Evolutionary conservation across 2,329 filamentous ascomycete genomes (phyloP).

Genomic region (Cladosporium sp.): DNA sequence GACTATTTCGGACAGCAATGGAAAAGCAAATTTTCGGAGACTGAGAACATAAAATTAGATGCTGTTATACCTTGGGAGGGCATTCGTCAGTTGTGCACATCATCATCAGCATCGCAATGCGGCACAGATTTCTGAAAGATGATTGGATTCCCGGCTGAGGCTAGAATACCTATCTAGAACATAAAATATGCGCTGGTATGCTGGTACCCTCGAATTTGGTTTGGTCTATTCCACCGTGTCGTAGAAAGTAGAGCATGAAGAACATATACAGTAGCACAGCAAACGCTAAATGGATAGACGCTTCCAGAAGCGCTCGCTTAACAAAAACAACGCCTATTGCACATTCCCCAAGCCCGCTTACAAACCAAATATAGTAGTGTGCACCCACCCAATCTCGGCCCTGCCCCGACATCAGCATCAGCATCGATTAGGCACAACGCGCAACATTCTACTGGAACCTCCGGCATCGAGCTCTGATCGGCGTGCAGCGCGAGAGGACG

Average conservation of each 20-base stretch:
- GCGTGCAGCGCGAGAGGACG: no score
- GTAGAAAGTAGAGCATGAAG: no score
- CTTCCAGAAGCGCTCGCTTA: constrained; percentile 11
- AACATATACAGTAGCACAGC: no score
- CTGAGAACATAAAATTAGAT: background rate
- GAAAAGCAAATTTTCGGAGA: background rate
- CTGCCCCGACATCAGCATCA: background rate
- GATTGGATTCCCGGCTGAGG: no score
- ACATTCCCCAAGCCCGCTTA: constrained; percentile 5
- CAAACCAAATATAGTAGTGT: background rate
- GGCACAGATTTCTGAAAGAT: no score
- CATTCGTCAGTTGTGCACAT: no score
- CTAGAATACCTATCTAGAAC: no score
- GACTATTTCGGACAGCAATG: background rate
- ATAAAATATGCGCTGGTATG: no score
- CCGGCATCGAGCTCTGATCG: no score
- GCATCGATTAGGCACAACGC: background rate
- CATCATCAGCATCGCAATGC: no score
- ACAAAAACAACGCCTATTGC: background rate
- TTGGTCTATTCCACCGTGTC: no score
- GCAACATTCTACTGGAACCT: background rate
- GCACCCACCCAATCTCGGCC: background rate
- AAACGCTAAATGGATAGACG: constrained; percentile 1
- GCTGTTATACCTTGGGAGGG: background rate
- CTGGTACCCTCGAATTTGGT: no score